phyloP scores from a whole-genome alignment of 495 filamentous ascomycete genomes.

The Hypomontagnella submonticulosa region DNA sequence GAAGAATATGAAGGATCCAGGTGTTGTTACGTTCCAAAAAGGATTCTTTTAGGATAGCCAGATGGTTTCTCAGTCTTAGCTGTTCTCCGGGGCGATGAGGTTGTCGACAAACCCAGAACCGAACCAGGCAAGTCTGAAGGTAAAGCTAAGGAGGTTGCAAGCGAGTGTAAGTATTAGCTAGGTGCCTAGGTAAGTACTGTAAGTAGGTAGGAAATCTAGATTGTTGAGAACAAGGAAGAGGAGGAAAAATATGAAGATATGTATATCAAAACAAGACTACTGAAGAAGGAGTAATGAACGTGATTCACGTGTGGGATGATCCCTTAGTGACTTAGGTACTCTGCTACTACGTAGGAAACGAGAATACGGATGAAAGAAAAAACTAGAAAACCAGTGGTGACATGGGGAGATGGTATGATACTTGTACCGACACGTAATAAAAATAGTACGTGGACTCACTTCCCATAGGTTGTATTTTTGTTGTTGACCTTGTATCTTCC shows the following conservation, averaged over 20 bases:
- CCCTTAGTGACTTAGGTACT: conserved; percentile 16
- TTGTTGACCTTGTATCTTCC: neutral
- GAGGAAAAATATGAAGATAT: conserved; percentile 2
- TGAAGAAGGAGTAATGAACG: conserved; percentile 29
- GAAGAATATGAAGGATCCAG: neutral
- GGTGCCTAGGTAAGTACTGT: conserved; percentile 8
- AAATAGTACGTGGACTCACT: conserved; percentile 24
- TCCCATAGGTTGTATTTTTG: too few relatives aligned
- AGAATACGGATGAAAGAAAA: conserved; percentile 33
- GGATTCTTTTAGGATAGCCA: too few relatives aligned
- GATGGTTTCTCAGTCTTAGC: conserved; percentile 1
- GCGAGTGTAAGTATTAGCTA: conserved; percentile 24
- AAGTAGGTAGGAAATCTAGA: too few relatives aligned
- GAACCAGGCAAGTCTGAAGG: neutral
- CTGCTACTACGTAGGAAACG: conserved; percentile 16
- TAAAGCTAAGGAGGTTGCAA: conserved; percentile 20
- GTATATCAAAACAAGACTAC: conserved; percentile 28
- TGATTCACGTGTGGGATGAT: conserved; percentile 38
- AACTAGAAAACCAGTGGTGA: conserved; percentile 23
- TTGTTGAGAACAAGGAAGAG: conserved; percentile 22
- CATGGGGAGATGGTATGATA: conserved; percentile 38
- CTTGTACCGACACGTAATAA: conserved; percentile 41
- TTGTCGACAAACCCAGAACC: too few relatives aligned
- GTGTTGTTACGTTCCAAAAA: too few relatives aligned
- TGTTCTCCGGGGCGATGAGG: conserved; percentile 3